Base-by-base conservation (phyloP, 495 filamentous ascomycete species). In the Aspergillus cavernicola region DNA sequence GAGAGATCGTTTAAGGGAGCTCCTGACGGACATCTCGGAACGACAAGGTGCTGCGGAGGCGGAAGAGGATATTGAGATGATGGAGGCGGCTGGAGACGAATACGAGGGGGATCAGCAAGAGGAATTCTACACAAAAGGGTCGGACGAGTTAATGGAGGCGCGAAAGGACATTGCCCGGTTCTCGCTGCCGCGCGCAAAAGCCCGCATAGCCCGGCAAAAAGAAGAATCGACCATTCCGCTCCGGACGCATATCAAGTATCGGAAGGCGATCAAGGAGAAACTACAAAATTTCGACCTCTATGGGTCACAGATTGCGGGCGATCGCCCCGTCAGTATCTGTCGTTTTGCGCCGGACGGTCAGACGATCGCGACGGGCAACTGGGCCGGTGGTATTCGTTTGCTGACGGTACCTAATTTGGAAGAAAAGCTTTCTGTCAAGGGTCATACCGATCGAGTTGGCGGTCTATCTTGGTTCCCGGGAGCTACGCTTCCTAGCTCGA, bases 71-170 rank as follows among this genome's bases (percentile, higher is more conserved):
- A 70, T 80, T 33, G 73, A 77, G 11, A 86, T 89, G 77, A 66
- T 60, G 11, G 81, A 81, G 50, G 72, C 62, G 8, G n/a, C n/a
- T n/a, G 73, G 67, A 23, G 41, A 43, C 26, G 79, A n/a, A n/a
- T n/a, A 81, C 54, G 83, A 81, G 53, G 83, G 68, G 5, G 87
- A 91, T 39, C 85, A 90, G 59, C 89, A 96, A 57, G 93, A 97
- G 65, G 93, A 98, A 58, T 97, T 97, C 65, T 99, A 97, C 65
- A 96, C 92, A 0, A 80, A 85, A 44, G 93, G 95, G 0, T 76
- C 79, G 3, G 71, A 80, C 9, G 87, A 87, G 43, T 72, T 99
- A 10, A 73, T 96, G 15, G 76, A 86, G 18, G 89, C 90, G 5
- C 78, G 93, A 40, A 85, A 82, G 63, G 79, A 83, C 8, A 95